phyloP scores from a whole-genome alignment of 78 protist species.

The Dictyostelium discoideum region DNA sequence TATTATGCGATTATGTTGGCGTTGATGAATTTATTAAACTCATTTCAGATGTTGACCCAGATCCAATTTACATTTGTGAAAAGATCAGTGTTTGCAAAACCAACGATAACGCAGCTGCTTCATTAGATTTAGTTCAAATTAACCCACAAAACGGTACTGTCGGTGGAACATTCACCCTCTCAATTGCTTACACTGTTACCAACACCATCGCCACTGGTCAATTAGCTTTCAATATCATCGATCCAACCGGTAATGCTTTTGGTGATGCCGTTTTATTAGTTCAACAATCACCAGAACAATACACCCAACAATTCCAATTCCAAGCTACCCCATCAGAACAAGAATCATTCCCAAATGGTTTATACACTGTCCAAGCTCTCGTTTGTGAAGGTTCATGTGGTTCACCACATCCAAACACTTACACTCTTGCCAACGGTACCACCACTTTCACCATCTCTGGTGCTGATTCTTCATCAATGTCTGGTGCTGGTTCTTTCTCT shows the following conservation, averaged over 20 bases:
- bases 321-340: slow-evolving; percentile 17
- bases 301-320: slow-evolving; percentile 20
- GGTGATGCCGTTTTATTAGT: slow-evolving; percentile 66
- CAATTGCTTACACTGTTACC: slow-evolving; percentile 19
- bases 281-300: background rate
- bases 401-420: slow-evolving; percentile 35
- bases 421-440: background rate
- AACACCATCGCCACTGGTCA: slow-evolving; percentile 31
- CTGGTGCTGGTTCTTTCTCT: background rate
- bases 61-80: slow-evolving; percentile 66
- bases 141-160: slow-evolving; percentile 16
- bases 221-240: slow-evolving; percentile 40
- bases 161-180: slow-evolving; percentile 35
- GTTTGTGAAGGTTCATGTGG: slow-evolving; percentile 74
- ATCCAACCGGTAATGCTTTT: slow-evolving; percentile 41
- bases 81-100: slow-evolving; percentile 5
- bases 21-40: slow-evolving; percentile 53
- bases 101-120: slow-evolving; percentile 29
- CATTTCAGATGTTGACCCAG: slow-evolving; percentile 31
- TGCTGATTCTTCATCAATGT: background rate
- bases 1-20: slow-evolving; percentile 36
- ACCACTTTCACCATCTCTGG: slow-evolving; percentile 29
- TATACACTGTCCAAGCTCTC: slow-evolving; percentile 25
- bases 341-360: slow-evolving; percentile 60
- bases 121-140: background rate